Evolutionary conservation across 2,329 filamentous ascomycete genomes (phyloP).

Genomic region (Stachybotrys chartarum): DNA sequence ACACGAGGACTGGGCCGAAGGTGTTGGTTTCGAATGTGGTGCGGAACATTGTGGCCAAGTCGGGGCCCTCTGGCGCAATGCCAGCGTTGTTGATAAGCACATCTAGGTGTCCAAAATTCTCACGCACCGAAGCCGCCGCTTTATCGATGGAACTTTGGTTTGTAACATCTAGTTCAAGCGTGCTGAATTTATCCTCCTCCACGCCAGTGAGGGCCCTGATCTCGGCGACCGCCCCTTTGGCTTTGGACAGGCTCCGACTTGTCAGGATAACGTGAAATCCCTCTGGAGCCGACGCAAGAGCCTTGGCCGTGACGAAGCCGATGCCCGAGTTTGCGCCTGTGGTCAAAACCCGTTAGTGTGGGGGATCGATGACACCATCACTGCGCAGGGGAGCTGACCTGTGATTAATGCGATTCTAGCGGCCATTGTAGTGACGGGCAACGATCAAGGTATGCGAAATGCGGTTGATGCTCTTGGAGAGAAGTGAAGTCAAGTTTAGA

Average conservation of each 20-base stretch:
- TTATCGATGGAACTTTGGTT: conserved; percentile 19
- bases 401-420: not conserved
- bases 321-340: conserved; percentile 4
- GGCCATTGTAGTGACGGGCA: not conserved
- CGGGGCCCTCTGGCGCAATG: conserved; percentile 9
- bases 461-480: not conserved
- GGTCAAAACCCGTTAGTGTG: not conserved
- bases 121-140: conserved; percentile 17
- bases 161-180: conserved; percentile 29
- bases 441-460: not conserved
- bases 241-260: conserved; percentile 1
- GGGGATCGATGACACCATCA: no score
- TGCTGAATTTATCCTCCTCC: conserved; percentile 18
- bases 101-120: conserved; percentile 26
- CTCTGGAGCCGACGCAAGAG: not conserved
- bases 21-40: conserved; percentile 2
- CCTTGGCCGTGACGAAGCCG: conserved; percentile 1
- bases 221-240: not conserved
- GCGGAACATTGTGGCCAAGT: not conserved
- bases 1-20: conserved; percentile 2
- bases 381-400: not conserved
- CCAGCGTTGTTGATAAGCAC: conserved; percentile 34
- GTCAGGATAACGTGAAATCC: not conserved
- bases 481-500: not conserved
- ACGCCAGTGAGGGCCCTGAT: conserved; percentile 1